Percentiles rank a stretch among this genome's conserved stretches.
Conservation (phyloP, 345 rosid genomes). For the Jatropha curcas region DNA sequence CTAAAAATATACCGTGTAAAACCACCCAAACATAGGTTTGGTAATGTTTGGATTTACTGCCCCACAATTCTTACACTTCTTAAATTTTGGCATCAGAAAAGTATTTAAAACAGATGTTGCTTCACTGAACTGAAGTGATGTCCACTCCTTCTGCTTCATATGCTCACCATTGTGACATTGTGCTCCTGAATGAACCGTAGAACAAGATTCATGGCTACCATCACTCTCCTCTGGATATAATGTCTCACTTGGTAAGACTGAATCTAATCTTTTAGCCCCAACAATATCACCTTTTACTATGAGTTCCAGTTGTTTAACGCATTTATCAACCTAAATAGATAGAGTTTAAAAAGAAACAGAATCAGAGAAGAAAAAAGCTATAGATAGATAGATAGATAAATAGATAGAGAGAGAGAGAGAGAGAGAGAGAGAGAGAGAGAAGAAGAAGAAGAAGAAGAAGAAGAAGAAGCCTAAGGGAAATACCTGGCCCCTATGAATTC, state of each 20-base stretch:
- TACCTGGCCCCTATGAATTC: constrained; percentile 43
- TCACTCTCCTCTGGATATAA: constrained; percentile 42
- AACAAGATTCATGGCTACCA: constrained; percentile 42
- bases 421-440: too few species aligned
- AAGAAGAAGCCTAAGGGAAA: too few species aligned
- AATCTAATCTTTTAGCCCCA: constrained; percentile 61
- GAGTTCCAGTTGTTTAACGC: constrained; percentile 62
- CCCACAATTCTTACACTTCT: constrained; percentile 48
- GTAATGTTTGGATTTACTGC: constrained; percentile 41
- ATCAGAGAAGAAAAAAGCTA: constrained; percentile 4
- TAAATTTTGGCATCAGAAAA: constrained; percentile 47
- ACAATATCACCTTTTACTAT: constrained; percentile 74
- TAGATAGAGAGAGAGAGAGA: too few species aligned
- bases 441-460: too few species aligned
- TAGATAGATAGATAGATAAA: background rate
- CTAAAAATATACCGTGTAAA: constrained; percentile 57
- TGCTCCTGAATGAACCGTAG: constrained; percentile 32
- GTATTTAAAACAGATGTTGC: constrained; percentile 51
- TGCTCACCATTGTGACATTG: constrained; percentile 25
- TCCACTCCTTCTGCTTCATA: constrained; percentile 53
- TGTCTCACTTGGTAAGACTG: constrained; percentile 28
- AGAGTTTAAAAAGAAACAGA: constrained; percentile 5
- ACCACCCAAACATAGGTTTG: constrained; percentile 80
- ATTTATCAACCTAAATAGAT: constrained; percentile 50
- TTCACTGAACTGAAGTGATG: constrained; percentile 77